Conservation (phyloP, 1,284 basidiomycete species). For the Cryptococcus floricola region DNA sequence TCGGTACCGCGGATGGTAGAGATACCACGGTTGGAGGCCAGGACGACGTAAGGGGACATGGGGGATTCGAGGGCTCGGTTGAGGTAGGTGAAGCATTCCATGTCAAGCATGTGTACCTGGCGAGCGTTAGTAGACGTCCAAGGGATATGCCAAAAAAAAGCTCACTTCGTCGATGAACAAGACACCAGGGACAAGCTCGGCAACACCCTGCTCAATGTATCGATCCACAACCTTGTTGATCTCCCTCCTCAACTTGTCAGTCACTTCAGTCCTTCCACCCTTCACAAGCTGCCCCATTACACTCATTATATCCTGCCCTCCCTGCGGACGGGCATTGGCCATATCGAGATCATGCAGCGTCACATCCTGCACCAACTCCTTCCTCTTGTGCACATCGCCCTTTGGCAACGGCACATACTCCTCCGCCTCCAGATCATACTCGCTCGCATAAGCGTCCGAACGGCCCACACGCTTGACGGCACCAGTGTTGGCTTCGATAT, state of each 20-base stretch:
- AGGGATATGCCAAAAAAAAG: neutral
- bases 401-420: slow-evolving; percentile 97
- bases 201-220: slow-evolving; percentile 97
- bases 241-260: slow-evolving; percentile 90
- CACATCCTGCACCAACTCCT: slow-evolving; percentile 96
- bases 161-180: slow-evolving; percentile 96
- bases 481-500: slow-evolving; percentile 90
- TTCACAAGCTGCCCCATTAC: slow-evolving; percentile 97
- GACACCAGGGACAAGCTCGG: slow-evolving; percentile 94
- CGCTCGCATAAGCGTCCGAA: slow-evolving; percentile 97
- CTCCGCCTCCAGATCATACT: slow-evolving; percentile 96
- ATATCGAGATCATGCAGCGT: slow-evolving; percentile 95
- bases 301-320: slow-evolving; percentile 97
- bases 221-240: slow-evolving; percentile 98
- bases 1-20: slow-evolving; percentile 85
- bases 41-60: slow-evolving; percentile 94
- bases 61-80: slow-evolving; percentile 93
- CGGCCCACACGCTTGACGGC: slow-evolving; percentile 97
- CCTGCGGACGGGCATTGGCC: slow-evolving; percentile 84
- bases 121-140: neutral
- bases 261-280: slow-evolving; percentile 90
- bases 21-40: slow-evolving; percentile 93
- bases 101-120: slow-evolving; percentile 98
- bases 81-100: slow-evolving; percentile 98
- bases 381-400: slow-evolving; percentile 95